Conservation (phyloP, 768 basidiomycete genomes). For the Suillus luteus region DNA sequence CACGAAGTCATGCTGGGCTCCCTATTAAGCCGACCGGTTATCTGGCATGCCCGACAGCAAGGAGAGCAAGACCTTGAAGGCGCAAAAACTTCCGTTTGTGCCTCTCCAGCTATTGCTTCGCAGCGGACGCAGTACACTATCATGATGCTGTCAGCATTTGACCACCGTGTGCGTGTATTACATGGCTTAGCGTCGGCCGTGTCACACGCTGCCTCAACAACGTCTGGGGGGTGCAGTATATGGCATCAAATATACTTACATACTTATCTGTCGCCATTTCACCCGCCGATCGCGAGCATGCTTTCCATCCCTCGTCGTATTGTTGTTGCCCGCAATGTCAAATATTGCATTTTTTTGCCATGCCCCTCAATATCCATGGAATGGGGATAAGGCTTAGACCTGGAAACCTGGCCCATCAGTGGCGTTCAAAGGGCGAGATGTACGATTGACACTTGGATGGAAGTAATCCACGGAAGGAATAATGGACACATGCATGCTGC, state of each 20-base stretch:
- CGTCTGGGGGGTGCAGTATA: no score
- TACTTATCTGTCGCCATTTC: not conserved
- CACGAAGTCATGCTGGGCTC: not conserved
- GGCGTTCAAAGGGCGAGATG: not conserved
- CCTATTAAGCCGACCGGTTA: not conserved
- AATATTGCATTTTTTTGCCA: not conserved
- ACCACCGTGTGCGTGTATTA: not conserved
- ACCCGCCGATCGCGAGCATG: not conserved
- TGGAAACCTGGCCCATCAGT: not conserved
- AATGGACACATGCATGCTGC: not conserved
- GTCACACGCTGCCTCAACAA: conserved; percentile 5
- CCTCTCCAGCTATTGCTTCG: not conserved
- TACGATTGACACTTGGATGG: not conserved
- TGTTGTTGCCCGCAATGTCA: not conserved
- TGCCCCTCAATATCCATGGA: not conserved
- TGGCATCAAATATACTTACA: not conserved
- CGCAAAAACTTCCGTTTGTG: not conserved
- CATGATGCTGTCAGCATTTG: not conserved
- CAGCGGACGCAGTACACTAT: not conserved
- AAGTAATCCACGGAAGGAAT: not conserved
- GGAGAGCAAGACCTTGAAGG: not conserved
- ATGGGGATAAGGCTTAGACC: not conserved
- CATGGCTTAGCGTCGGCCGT: no score
- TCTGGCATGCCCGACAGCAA: not conserved
- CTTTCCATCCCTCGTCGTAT: not conserved